Evolutionary conservation across 2,329 filamentous ascomycete genomes (phyloP).

Genomic region (Pseudogymnoascus sp.): DNA sequence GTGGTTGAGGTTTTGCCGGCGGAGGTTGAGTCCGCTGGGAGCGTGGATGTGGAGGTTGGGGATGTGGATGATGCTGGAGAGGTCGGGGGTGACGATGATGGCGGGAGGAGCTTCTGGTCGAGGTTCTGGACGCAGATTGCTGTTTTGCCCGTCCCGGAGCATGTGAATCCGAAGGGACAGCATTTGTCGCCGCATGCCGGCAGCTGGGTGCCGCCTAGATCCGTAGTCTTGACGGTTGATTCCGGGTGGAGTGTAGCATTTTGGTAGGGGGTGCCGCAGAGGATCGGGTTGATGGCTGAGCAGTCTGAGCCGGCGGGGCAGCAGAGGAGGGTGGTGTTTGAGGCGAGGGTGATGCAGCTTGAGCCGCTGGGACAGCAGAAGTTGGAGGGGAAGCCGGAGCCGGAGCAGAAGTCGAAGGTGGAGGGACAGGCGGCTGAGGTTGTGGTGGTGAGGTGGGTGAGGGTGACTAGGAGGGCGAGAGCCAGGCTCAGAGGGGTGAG

Average conservation of each 20-base stretch:
- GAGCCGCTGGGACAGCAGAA: constrained; percentile 57
- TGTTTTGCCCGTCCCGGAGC: constrained; percentile 28
- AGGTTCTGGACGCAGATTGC: constrained; percentile 41
- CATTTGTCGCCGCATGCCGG: constrained; percentile 50
- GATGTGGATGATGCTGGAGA: constrained; percentile 17
- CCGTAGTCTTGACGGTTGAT: constrained; percentile 58
- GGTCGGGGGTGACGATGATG: no score
- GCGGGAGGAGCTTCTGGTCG: constrained; percentile 40
- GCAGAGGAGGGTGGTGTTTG: constrained; percentile 60
- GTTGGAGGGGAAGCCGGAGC: constrained; percentile 45
- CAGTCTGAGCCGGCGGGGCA: constrained; percentile 55
- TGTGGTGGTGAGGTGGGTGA: constrained; percentile 26
- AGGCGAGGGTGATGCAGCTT: constrained; percentile 54
- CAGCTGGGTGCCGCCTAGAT: constrained; percentile 45
- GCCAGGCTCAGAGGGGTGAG: not conserved
- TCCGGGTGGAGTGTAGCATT: constrained; percentile 48
- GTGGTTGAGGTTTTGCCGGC: constrained; percentile 10
- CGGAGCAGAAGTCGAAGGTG: constrained; percentile 44
- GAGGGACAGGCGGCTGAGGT: constrained; percentile 36
- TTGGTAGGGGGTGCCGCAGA: constrained; percentile 55
- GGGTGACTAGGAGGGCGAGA: not conserved
- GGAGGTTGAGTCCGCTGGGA: constrained; percentile 17
- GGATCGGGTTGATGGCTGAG: constrained; percentile 52
- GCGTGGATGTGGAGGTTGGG: constrained; percentile 19
- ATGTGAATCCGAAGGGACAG: constrained; percentile 67